Evolutionary conservation across 108 stramenopile genomes (phyloP).

Genomic region (Nitzschia sp.): DNA sequence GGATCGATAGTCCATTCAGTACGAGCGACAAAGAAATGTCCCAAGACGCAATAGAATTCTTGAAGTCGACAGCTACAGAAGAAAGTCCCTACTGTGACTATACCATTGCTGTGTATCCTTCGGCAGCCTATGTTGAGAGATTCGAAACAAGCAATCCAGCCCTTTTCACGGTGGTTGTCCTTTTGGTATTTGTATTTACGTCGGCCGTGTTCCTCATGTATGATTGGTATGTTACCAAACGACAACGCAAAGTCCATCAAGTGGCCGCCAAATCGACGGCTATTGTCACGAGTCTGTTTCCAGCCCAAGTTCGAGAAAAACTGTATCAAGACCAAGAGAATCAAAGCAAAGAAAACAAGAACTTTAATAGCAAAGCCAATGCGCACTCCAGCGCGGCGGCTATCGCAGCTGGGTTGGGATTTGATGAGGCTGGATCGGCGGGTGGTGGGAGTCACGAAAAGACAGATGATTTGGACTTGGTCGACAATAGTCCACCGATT

Average conservation of each 20-base stretch:
- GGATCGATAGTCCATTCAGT: neutral
- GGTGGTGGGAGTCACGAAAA: neutral
- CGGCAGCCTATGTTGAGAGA: slow-evolving; percentile 38
- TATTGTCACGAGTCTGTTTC: slow-evolving; percentile 42
- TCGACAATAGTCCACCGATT: slow-evolving; percentile 37
- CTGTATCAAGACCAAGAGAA: slow-evolving; percentile 12
- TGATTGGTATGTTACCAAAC: slow-evolving; percentile 33
- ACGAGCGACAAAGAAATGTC: neutral
- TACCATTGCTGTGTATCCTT: slow-evolving; percentile 55
- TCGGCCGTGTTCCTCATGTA: slow-evolving; percentile 38
- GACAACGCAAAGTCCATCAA: slow-evolving; percentile 34
- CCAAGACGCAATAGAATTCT: neutral
- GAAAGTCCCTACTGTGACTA: slow-evolving; percentile 16
- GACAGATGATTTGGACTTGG: neutral
- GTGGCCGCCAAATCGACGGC: slow-evolving; percentile 19
- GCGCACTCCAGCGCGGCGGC: neutral
- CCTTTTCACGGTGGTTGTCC: slow-evolving; percentile 43
- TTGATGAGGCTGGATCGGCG: neutral
- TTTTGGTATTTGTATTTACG: slow-evolving; percentile 47
- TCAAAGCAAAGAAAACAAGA: neutral
- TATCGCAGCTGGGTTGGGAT: neutral
- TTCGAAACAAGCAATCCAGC: slow-evolving; percentile 48
- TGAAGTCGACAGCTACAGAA: neutral
- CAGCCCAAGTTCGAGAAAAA: slow-evolving; percentile 44
- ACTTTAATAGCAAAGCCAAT: neutral